Base-by-base conservation (phyloP, 352 stramenopile species). In the Phytophthora citricola region DNA sequence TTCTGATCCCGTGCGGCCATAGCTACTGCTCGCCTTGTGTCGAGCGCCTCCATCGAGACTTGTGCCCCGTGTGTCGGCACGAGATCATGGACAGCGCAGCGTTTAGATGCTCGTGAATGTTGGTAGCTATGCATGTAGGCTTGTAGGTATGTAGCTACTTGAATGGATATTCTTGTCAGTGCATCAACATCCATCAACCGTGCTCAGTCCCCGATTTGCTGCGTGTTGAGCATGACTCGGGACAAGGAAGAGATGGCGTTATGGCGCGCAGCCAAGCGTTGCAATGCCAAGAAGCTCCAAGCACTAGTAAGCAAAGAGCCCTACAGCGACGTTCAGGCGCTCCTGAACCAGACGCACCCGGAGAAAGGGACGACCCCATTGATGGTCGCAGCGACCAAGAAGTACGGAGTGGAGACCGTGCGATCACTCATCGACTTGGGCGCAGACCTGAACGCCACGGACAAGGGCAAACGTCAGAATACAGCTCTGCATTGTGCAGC, bases 401-500 rank as follows among this genome's bases (percentile, higher is more conserved):
- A 81, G 45, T 58, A 76, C 14, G 77, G 85, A 48, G 66, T 57
- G 43, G 71, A 78, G 26, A 76, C 74, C 10, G 75, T 92, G 27
- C 81, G 77, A 24, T 44, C 73, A 41, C 61, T 94, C 39, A 57
- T 94, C 32, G 71, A 89, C 43, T 79, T 83, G 39, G 86, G 86
- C 44, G 83, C 82, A 6, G 64, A 88, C 39, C 43, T 81, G 32
- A 31, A 80, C 27, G 48, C 75, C 8, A 63, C 62, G 3, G 80
- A 89, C 64, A 67, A 44, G 4, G 65, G 63, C 39, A 72, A 75
- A 20, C 71, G 80, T 58, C 58, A 64, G 46, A 81, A 81, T 66
- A 94, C 86, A 44, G 83, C 83, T 49, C 69, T 94, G 45, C 86
- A 94, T 39, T 82, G 85, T 54, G 86, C 86, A 7, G 82, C 83